Percentiles rank a stretch among this genome's conserved stretches.
Evolutionary conservation across 2,329 filamentous ascomycete genomes (phyloP).

Genomic region (Lasiodiplodia sp.): DNA sequence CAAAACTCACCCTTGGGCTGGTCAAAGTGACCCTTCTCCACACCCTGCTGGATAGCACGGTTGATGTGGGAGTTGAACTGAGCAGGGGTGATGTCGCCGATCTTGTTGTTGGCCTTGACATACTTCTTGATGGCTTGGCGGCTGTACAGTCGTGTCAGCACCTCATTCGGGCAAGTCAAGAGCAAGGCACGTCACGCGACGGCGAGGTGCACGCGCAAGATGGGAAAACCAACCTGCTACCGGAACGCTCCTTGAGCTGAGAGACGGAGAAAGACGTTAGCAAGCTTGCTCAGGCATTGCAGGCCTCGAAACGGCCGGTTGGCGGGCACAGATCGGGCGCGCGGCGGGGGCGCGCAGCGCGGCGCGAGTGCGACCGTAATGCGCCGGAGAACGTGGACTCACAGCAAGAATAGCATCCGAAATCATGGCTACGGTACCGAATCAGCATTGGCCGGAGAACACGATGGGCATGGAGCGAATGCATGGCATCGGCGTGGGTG

Average conservation of each 20-base stretch:
- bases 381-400: constrained; percentile 64
- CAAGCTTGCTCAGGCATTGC: constrained; percentile 35
- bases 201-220: constrained; percentile 36
- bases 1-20: constrained; percentile 83
- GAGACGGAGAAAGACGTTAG: constrained; percentile 58
- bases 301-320: constrained; percentile 34
- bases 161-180: constrained; percentile 34
- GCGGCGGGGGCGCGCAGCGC: constrained; percentile 45
- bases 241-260: constrained; percentile 74
- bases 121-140: constrained; percentile 80
- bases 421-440: constrained; percentile 68
- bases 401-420: constrained; percentile 75
- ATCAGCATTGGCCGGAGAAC: constrained; percentile 65
- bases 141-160: constrained; percentile 55
- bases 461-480: constrained; percentile 46
- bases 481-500: constrained; percentile 51
- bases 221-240: constrained; percentile 67
- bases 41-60: constrained; percentile 80
- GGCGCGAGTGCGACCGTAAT: constrained; percentile 48
- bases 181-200: constrained; percentile 39
- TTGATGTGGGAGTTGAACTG: constrained; percentile 81
- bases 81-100: constrained; percentile 60
- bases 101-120: constrained; percentile 74
- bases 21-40: constrained; percentile 85
- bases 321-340: constrained; percentile 41